Percentiles rank a stretch among this genome's conserved stretches.
phyloP scores from a whole-genome alignment of 2,329 filamentous ascomycete species.

The Fusarium lyarnte region DNA sequence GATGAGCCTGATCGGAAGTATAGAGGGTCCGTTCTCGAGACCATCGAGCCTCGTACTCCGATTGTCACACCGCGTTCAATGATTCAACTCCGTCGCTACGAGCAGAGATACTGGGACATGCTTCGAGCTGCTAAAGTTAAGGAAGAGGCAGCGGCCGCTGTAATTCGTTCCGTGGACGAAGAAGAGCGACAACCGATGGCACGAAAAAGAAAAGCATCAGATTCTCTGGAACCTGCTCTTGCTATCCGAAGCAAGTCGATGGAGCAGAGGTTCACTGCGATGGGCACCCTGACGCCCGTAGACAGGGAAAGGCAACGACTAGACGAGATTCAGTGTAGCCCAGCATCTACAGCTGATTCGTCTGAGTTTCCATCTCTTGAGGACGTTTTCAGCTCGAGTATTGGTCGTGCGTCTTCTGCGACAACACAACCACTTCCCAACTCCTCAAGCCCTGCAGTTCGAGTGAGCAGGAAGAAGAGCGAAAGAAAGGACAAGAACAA shows the following conservation, averaged over 20 bases:
- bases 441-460: fast-evolving
- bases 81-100: background rate
- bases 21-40: fast-evolving
- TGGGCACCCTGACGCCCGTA: fast-evolving
- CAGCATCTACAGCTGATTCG: fast-evolving
- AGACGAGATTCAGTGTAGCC: fast-evolving
- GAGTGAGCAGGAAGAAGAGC: fast-evolving
- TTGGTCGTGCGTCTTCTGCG: fast-evolving
- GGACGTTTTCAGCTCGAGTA: background rate
- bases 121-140: fast-evolving
- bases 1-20: fast-evolving
- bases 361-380: background rate
- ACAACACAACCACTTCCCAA: fast-evolving
- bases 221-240: fast-evolving
- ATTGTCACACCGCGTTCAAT: fast-evolving
- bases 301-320: background rate
- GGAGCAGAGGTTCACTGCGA: fast-evolving
- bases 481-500: fast-evolving
- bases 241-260: background rate
- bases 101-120: fast-evolving
- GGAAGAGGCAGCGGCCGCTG: fast-evolving
- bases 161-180: background rate
- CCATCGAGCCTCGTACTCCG: background rate
- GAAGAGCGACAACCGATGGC: fast-evolving
- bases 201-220: fast-evolving